phyloP scores from a whole-genome alignment of 805 yeast species.

The Candida gorgasii region DNA sequence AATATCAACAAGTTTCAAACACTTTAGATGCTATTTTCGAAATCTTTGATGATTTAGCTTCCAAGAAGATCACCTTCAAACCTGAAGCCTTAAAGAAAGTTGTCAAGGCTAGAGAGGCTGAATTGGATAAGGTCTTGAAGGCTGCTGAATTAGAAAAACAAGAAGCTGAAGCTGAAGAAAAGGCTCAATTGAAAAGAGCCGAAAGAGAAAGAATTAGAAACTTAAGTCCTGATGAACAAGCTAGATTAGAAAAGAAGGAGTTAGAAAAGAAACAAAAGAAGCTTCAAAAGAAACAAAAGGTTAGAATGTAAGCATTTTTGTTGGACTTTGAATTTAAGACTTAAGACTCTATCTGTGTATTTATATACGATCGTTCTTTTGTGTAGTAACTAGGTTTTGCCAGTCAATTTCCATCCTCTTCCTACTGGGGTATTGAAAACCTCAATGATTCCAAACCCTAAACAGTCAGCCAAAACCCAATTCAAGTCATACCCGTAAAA shows the following conservation, averaged over 20 bases:
- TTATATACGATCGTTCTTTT: no score
- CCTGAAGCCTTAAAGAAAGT: constrained; percentile 78
- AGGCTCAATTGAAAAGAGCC: constrained; percentile 66
- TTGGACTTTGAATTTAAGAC: no score
- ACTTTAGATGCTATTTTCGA: constrained; percentile 58
- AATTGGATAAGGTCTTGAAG: constrained; percentile 68
- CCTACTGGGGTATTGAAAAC: constrained; percentile 56
- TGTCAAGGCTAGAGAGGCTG: constrained; percentile 73
- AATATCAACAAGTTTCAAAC: constrained; percentile 49
- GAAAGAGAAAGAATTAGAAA: constrained; percentile 58
- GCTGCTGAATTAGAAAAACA: constrained; percentile 61
- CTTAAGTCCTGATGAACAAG: constrained; percentile 75
- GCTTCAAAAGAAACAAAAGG: constrained; percentile 60
- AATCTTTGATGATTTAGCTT: constrained; percentile 59
- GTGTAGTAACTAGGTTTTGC: constrained; percentile 41
- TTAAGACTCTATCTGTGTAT: background rate
- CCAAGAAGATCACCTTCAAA: constrained; percentile 54
- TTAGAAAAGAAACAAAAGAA: constrained; percentile 81
- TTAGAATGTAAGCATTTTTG: constrained; percentile 31
- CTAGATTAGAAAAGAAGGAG: constrained; percentile 75
- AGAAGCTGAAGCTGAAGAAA: constrained; percentile 70
- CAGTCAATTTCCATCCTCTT: constrained; percentile 58
- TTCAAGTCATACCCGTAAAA: constrained; percentile 51
- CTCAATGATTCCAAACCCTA: constrained; percentile 54
- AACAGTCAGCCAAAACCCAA: constrained; percentile 52